A percentile compares a stretch with the other conserved stretches of the same genome.
These are phyloP conservation scores for Capronia epimyces DNA, from an alignment of 2,329 filamentous ascomycete genomes.

Conservation along the genomic window DNA sequence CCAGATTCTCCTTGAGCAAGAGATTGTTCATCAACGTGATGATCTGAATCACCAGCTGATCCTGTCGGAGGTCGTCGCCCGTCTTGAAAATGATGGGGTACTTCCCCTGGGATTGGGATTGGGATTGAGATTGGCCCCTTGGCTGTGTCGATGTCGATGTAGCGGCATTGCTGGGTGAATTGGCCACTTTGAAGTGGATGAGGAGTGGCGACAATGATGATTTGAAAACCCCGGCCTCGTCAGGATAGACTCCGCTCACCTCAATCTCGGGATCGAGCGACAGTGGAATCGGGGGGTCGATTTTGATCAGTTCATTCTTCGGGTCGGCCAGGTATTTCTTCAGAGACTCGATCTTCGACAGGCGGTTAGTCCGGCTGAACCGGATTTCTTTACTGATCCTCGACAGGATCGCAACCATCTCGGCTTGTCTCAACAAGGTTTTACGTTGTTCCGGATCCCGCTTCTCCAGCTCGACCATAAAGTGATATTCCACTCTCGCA, in stretches of 20 bases:
- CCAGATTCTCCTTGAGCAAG: slow-evolving; percentile 89
- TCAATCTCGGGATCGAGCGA: slow-evolving; percentile 80
- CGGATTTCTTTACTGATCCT: slow-evolving; percentile 88
- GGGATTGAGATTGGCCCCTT: slow-evolving; percentile 42
- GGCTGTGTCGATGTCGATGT: slow-evolving; percentile 12
- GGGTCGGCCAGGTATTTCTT: slow-evolving; percentile 81
- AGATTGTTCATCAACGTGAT: slow-evolving; percentile 97
- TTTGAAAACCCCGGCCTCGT: slow-evolving; percentile 89
- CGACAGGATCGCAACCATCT: slow-evolving; percentile 78
- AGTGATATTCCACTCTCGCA: slow-evolving; percentile 89
- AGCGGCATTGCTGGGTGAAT: slow-evolving; percentile 1
- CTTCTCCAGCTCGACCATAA: slow-evolving; percentile 80
- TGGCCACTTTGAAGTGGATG: slow-evolving; percentile 77
- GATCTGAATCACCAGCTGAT: slow-evolving; percentile 94
- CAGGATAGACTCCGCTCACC: slow-evolving; percentile 72
- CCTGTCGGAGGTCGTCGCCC: slow-evolving; percentile 90
- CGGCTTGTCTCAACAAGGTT: slow-evolving; percentile 76
- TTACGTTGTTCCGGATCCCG: slow-evolving; percentile 68
- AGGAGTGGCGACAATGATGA: slow-evolving; percentile 89
- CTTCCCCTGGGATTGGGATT: slow-evolving; percentile 52
- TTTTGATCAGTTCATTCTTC: slow-evolving; percentile 76
- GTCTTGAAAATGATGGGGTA: slow-evolving; percentile 97
- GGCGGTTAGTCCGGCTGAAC: slow-evolving; percentile 68
- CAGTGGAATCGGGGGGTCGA: slow-evolving; percentile 81
- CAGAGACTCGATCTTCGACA: slow-evolving; percentile 74